A percentile compares a stretch with the other conserved stretches of the same genome.
Evolutionary conservation across 495 filamentous ascomycete genomes (phyloP).

Genomic region (Penicillium odoratum): DNA sequence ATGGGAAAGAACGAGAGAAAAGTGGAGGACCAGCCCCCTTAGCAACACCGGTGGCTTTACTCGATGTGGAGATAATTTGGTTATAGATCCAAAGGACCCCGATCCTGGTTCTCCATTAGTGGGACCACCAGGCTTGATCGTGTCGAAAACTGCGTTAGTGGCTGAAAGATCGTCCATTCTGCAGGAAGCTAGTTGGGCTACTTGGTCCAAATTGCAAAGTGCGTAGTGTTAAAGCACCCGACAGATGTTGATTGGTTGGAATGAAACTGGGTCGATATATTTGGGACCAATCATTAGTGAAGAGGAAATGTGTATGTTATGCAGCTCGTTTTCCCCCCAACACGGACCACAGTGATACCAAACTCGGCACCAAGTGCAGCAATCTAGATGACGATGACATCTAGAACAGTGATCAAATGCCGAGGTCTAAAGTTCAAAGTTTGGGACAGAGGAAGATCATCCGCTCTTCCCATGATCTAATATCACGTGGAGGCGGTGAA

Average conservation of each 20-base stretch:
- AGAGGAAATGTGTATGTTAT: slow-evolving; percentile 23
- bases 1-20: not conserved
- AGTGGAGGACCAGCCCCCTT: not conserved
- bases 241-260: slow-evolving; percentile 19
- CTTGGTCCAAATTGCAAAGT: slow-evolving; percentile 21
- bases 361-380: slow-evolving; percentile 14
- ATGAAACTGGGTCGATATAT: slow-evolving; percentile 8
- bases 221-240: slow-evolving; percentile 13
- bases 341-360: slow-evolving; percentile 18
- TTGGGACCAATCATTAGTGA: slow-evolving; percentile 16
- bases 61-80: slow-evolving; percentile 4
- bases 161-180: slow-evolving; percentile 29
- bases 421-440: too few relatives aligned
- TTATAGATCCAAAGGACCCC: slow-evolving; percentile 19
- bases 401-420: too few relatives aligned
- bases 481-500: not conserved
- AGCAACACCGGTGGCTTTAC: not conserved
- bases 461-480: not conserved
- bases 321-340: slow-evolving; percentile 15
- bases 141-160: slow-evolving; percentile 24
- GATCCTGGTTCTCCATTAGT: slow-evolving; percentile 15
- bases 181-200: slow-evolving; percentile 30
- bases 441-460: not conserved
- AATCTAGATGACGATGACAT: too few relatives aligned
- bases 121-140: slow-evolving; percentile 15